phyloP scores from a whole-genome alignment of 768 basidiomycete species.

The Lactifluus rugatus region DNA sequence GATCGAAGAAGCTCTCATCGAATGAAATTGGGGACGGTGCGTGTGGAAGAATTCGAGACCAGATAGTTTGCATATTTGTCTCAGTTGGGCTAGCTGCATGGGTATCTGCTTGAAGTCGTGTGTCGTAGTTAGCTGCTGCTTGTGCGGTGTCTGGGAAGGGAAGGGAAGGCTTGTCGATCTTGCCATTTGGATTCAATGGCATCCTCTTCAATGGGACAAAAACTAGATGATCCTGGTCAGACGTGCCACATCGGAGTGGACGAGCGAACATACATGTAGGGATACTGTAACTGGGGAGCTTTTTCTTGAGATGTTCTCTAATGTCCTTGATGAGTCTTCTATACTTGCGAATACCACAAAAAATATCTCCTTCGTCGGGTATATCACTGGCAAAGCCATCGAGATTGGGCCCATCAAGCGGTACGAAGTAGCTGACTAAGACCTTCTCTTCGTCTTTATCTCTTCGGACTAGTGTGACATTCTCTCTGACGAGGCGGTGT shows the following conservation, averaged over 20 bases:
- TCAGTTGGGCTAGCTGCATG: conserved; percentile 57
- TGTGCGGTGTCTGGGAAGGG: conserved; percentile 97
- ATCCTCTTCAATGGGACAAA: conserved; percentile 91
- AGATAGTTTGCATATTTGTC: conserved; percentile 72
- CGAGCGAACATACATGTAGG: conserved; percentile 59
- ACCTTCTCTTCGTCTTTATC: conserved; percentile 99
- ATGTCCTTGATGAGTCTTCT: conserved; percentile 86
- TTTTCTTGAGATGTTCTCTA: conserved; percentile 91
- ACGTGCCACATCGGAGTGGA: conserved; percentile 3
- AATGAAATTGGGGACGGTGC: conserved; percentile 68
- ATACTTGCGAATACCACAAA: conserved; percentile 76
- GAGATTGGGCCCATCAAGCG: conserved; percentile 58
- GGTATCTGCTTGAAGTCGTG: conserved; percentile 26
- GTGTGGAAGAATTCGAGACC: conserved; percentile 72
- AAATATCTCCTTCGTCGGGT: conserved; percentile 41
- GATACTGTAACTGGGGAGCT: conserved; percentile 89
- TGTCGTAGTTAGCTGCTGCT: conserved; percentile 36
- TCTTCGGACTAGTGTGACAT: conserved; percentile 90
- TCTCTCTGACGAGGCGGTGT: conserved; percentile 91
- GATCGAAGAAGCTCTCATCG: conserved; percentile 95
- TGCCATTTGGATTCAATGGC: conserved; percentile 98
- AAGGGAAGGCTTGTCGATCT: conserved; percentile 95
- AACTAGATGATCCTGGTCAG: conserved; percentile 38
- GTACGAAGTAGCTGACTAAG: conserved; percentile 94
- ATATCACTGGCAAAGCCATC: conserved; percentile 65